phyloP scores from a whole-genome alignment of 1,139 yeast genomes.

The Diutina sp. region DNA sequence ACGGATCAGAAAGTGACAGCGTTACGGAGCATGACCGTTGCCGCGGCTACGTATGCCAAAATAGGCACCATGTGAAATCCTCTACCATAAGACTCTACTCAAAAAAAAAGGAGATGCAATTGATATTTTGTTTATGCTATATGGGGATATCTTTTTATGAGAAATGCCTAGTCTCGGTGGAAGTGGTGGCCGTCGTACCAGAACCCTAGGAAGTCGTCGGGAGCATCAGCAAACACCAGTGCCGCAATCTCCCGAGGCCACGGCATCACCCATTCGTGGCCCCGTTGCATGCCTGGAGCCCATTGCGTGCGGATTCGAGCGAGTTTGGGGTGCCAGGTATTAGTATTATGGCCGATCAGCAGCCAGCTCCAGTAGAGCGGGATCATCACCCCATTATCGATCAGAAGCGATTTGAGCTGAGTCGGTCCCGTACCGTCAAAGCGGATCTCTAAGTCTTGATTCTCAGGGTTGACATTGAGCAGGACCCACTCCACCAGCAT shows the following conservation, averaged over 20 bases:
- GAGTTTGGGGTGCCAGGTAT: not conserved
- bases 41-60: not conserved
- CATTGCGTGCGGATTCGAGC: not conserved
- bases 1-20: too few species aligned
- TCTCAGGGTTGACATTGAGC: not conserved
- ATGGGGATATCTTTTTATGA: too few species aligned
- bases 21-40: not conserved
- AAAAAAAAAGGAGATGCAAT: too few species aligned
- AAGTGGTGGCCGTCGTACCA: not conserved
- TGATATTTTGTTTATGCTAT: too few species aligned
- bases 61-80: too few species aligned
- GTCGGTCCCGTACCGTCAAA: not conserved
- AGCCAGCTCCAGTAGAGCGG: not conserved
- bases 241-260: not conserved
- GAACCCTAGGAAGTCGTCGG: not conserved
- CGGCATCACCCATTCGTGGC: not conserved
- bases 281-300: not conserved
- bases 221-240: not conserved
- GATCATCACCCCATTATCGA: not conserved
- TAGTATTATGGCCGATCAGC: not conserved
- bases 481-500: slow-evolving; percentile 2
- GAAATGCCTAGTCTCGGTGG: not conserved
- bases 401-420: not conserved
- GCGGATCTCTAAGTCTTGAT: not conserved
- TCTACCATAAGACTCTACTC: too few species aligned